phyloP scores from a whole-genome alignment of 257 asterid genomes.

The Echium plantagineum region DNA sequence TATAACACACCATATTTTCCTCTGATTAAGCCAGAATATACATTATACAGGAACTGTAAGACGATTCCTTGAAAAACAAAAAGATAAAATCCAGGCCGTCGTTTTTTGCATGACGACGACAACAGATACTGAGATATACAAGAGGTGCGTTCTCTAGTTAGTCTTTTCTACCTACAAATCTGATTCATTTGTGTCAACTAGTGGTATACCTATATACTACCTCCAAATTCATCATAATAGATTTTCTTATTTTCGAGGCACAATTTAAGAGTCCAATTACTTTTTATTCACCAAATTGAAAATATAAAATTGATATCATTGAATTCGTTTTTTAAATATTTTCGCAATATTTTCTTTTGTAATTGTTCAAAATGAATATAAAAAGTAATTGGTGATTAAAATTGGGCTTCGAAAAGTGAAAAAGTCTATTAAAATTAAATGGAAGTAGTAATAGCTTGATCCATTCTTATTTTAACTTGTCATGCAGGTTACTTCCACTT shows the following conservation, averaged over 20 bases:
- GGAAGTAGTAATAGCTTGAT: no score
- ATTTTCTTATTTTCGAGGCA: no score
- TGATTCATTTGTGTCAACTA: not conserved
- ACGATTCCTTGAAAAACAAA: slow-evolving; percentile 89
- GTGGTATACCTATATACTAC: not conserved
- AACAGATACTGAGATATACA: slow-evolving; percentile 89
- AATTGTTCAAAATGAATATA: no score
- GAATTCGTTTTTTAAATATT: no score
- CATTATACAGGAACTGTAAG: slow-evolving; percentile 69
- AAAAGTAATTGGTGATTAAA: no score
- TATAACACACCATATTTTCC: not conserved
- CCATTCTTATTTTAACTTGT: not conserved
- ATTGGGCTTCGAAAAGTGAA: no score
- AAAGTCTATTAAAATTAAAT: no score
- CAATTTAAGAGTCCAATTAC: no score
- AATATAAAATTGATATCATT: no score
- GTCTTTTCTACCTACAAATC: not conserved
- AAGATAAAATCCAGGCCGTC: slow-evolving; percentile 62
- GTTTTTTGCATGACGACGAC: slow-evolving; percentile 77
- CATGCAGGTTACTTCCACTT: slow-evolving; percentile 79
- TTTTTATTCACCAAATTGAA: no score
- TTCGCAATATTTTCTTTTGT: no score
- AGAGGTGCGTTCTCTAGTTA: slow-evolving; percentile 34
- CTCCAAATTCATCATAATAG: no score
- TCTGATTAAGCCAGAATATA: slow-evolving; percentile 13